phyloP scores from a whole-genome alignment of 2,329 filamentous ascomycete genomes.

The Fusarium bulbicola region DNA sequence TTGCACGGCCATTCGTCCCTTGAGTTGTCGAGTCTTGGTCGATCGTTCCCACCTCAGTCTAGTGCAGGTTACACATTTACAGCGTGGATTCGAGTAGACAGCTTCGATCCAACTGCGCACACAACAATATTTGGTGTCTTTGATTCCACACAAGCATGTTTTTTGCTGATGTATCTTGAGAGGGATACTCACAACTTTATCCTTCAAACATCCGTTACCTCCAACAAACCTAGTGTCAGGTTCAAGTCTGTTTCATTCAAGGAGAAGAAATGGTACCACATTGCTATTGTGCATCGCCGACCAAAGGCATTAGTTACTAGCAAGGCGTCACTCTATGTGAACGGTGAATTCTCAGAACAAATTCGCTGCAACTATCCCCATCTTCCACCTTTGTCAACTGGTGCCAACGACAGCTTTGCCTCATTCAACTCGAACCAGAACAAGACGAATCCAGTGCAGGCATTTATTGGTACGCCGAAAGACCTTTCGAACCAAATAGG shows the following conservation, averaged over 20 bases:
- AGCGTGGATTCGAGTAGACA: conserved; percentile 88
- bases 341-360: conserved; percentile 94
- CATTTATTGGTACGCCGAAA: conserved; percentile 91
- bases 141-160: conserved; percentile 90
- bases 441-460: conserved; percentile 79
- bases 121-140: conserved; percentile 97
- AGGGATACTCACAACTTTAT: conserved; percentile 95
- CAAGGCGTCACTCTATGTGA: conserved; percentile 87
- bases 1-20: conserved; percentile 88
- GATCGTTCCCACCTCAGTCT: conserved; percentile 82
- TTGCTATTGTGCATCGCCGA: conserved; percentile 85
- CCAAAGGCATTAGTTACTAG: conserved; percentile 79
- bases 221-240: conserved; percentile 85
- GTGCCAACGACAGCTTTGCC: conserved; percentile 73
- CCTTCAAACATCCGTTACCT: conserved; percentile 91
- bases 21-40: conserved; percentile 86
- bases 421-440: conserved; percentile 68
- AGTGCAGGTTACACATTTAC: conserved; percentile 89
- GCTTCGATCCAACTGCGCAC: conserved; percentile 84
- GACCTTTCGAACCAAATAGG: conserved; percentile 83
- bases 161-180: conserved; percentile 92
- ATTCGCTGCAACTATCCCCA: conserved; percentile 88
- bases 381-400: conserved; percentile 71
- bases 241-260: conserved; percentile 87
- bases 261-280: conserved; percentile 88